These are phyloP conservation scores for Endothia cerciana DNA, from an alignment of 2,329 filamentous ascomycete species.

Conservation along the genomic window DNA sequence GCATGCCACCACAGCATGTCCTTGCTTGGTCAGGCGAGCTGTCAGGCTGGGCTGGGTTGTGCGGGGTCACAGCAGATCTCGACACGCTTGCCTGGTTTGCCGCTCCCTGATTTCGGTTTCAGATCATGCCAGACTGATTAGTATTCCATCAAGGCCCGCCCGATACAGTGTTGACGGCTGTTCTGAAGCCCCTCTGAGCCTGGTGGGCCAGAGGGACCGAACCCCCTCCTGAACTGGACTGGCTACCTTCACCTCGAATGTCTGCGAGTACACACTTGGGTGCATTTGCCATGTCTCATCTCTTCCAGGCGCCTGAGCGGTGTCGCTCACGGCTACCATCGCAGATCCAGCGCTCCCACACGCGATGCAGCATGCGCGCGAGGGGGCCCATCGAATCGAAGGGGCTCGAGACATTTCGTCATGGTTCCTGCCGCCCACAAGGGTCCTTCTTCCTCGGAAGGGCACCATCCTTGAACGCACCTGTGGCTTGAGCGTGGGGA, in stretches of 20 bases:
- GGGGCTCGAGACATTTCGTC: slow-evolving; percentile 5
- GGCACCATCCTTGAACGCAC: slow-evolving; percentile 6
- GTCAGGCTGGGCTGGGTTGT: background rate
- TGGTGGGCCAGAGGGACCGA: background rate
- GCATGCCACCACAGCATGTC: background rate
- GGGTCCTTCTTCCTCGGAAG: background rate
- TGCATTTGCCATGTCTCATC: background rate
- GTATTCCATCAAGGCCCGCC: background rate
- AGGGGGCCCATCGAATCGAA: slow-evolving; percentile 6
- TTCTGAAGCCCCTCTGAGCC: background rate
- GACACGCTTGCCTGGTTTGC: background rate
- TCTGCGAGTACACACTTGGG: background rate
- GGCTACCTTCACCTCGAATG: background rate
- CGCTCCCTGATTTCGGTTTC: background rate
- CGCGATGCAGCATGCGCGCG: background rate
- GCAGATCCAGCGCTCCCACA: background rate
- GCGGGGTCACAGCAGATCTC: background rate
- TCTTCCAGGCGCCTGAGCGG: background rate
- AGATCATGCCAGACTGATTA: background rate
- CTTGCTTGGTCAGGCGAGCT: background rate
- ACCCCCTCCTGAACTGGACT: background rate
- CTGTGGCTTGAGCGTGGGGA: slow-evolving; percentile 14
- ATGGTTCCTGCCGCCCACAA: slow-evolving; percentile 3
- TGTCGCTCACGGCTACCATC: background rate
- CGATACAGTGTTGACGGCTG: background rate